phyloP scores from a whole-genome alignment of 192 early-diverging fungal genomes.

The Anaeromyces robustus region DNA sequence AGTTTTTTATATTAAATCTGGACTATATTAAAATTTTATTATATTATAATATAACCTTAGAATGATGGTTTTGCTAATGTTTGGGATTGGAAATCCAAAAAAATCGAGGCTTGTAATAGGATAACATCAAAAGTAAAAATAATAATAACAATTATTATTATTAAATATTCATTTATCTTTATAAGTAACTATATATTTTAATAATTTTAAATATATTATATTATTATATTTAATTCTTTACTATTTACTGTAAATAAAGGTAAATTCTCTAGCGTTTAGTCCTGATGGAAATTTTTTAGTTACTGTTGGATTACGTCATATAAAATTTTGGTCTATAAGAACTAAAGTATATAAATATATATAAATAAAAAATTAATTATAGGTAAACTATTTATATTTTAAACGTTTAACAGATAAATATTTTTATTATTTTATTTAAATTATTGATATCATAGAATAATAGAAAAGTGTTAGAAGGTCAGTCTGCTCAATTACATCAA shows the following conservation, averaged over 20 bases:
- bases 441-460: not conserved
- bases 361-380: not conserved
- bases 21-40: too few relatives aligned
- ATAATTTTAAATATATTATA: too few relatives aligned
- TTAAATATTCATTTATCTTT: too few relatives aligned
- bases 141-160: not conserved
- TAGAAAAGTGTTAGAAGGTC: slow-evolving; percentile 46
- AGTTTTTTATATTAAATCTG: too few relatives aligned
- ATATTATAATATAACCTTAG: slow-evolving; percentile 7
- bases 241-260: slow-evolving; percentile 2
- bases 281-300: slow-evolving; percentile 49
- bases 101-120: slow-evolving; percentile 40
- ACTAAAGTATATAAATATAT: slow-evolving; percentile 14
- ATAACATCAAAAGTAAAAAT: slow-evolving; percentile 35
- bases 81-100: slow-evolving; percentile 62
- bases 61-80: slow-evolving; percentile 67
- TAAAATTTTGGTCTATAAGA: slow-evolving; percentile 69
- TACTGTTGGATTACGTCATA: slow-evolving; percentile 58
- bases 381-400: not conserved
- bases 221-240: too few relatives aligned
- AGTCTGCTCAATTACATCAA: slow-evolving; percentile 45
- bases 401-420: too few relatives aligned
- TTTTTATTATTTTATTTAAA: not conserved
- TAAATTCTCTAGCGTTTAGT: slow-evolving; percentile 46
- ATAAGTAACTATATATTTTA: too few relatives aligned